Conservation (phyloP, 176 grass and related monocot genomes). For the Triticum dicoccoides region DNA sequence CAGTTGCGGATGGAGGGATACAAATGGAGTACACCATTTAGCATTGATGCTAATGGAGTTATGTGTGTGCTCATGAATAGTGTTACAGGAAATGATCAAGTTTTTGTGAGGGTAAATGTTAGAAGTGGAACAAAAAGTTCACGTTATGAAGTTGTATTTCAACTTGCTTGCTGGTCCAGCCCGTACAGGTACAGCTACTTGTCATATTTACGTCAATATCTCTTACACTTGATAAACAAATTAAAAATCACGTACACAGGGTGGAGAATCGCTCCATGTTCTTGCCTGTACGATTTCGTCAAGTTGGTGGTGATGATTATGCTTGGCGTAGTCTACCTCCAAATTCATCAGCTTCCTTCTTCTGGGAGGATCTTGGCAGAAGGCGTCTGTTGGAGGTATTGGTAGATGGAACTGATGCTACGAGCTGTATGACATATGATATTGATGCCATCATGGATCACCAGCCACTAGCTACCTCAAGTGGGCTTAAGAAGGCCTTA, state of each 20-base stretch:
- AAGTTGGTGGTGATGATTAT: slow-evolving; percentile 71
- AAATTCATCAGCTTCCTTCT: slow-evolving; percentile 86
- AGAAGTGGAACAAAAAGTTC: slow-evolving; percentile 88
- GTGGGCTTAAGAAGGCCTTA: slow-evolving; percentile 62
- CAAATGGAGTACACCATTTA: slow-evolving; percentile 93
- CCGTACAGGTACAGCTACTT: slow-evolving; percentile 75
- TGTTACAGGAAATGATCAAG: slow-evolving; percentile 56
- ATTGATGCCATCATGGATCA: slow-evolving; percentile 80
- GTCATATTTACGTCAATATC: slow-evolving; percentile 2
- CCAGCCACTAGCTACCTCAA: slow-evolving; percentile 52
- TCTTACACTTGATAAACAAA: not conserved
- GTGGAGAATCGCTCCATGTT: slow-evolving; percentile 98
- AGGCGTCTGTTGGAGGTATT: slow-evolving; percentile 70
- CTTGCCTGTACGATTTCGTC: slow-evolving; percentile 80
- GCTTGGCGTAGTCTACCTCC: slow-evolving; percentile 79
- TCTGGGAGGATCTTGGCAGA: slow-evolving; percentile 93
- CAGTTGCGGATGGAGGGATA: slow-evolving; percentile 81
- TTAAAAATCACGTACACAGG: slow-evolving; percentile 46
- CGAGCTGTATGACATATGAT: slow-evolving; percentile 61
- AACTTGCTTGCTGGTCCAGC: slow-evolving; percentile 67
- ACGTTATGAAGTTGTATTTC: slow-evolving; percentile 84
- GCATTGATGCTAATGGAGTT: slow-evolving; percentile 79
- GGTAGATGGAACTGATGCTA: slow-evolving; percentile 72
- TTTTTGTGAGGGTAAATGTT: slow-evolving; percentile 77
- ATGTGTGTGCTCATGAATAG: slow-evolving; percentile 82